A percentile compares a stretch with the other conserved stretches of the same genome.
Evolutionary conservation across 495 filamentous ascomycete species (phyloP).

Genomic region (Daldinia decipiens): DNA sequence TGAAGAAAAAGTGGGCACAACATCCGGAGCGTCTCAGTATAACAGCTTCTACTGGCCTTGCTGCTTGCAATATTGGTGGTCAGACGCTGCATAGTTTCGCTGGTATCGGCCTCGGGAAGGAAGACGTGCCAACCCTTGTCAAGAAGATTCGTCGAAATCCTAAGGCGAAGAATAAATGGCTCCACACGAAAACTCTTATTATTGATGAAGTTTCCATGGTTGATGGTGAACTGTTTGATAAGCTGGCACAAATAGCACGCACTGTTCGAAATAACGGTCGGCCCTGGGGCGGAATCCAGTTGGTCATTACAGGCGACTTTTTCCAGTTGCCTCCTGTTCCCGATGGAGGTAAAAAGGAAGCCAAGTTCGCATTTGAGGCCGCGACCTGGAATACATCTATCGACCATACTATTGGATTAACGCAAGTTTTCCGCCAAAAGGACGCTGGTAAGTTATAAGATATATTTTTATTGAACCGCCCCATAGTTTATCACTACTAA

Average conservation of each 20-base stretch:
- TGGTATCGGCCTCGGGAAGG: slow-evolving; percentile 95
- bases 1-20: slow-evolving; percentile 76
- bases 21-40: slow-evolving; percentile 88
- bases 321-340: slow-evolving; percentile 97
- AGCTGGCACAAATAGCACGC: slow-evolving; percentile 89
- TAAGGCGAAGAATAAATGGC: slow-evolving; percentile 89
- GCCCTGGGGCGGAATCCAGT: slow-evolving; percentile 94
- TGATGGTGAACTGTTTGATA: slow-evolving; percentile 96
- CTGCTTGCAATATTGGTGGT: slow-evolving; percentile 95
- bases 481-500: slow-evolving; percentile 32
- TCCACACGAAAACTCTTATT: slow-evolving; percentile 84
- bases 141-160: slow-evolving; percentile 91
- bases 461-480: neutral
- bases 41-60: slow-evolving; percentile 94
- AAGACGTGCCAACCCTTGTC: slow-evolving; percentile 79
- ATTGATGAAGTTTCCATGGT: slow-evolving; percentile 99
- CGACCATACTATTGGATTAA: slow-evolving; percentile 93
- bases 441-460: slow-evolving; percentile 72
- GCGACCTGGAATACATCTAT: slow-evolving; percentile 91
- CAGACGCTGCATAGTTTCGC: slow-evolving; percentile 96
- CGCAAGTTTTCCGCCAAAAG: slow-evolving; percentile 94
- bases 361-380: slow-evolving; percentile 93
- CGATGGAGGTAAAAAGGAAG: slow-evolving; percentile 66
- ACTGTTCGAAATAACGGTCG: slow-evolving; percentile 83
- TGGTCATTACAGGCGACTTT: slow-evolving; percentile 96